Base-by-base conservation (phyloP, 345 rosid genomes). In the Populus ilicifolia region DNA sequence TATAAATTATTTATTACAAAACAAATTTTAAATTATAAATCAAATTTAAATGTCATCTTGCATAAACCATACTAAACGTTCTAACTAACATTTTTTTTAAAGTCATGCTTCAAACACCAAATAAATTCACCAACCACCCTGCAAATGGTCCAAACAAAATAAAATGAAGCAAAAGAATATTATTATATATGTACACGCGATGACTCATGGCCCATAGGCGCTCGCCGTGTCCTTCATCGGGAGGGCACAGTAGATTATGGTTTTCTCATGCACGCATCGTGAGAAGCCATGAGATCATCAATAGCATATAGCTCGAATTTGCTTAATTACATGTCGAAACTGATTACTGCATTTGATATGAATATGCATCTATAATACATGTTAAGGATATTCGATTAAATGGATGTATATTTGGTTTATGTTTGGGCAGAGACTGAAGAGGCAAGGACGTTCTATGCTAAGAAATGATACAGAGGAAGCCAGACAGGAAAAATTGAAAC, bases 391-490 rank as follows among this genome's bases (percentile, higher is more conserved):
- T 52, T 52, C 59, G 20, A 50, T 50, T 17, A 50, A 50, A 50
- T 50, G 56, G 56, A 50, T 52, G n/a, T 20, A 6, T 52, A 52
- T 52, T 65, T 29, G 12, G 27, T 25, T 62, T 10, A 38, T 41
- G 35, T 6, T 74, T 77, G 67, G 72, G 74, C 70, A 87, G 89
- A 82, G 65, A 46, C 21, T 46, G 44, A 76, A 79, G 67, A 71
- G 38, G 59, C 59, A 43, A 83, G 72, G 63, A 76, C 69, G 88
- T 43, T 82, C 70, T 6, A 71, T 83, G 85, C 18, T 74, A 17
- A 80, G 68, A 69, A 46, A 75, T 66, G 78, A 77, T 8, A 79
- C 73, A 61, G 92, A 82, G 65, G 87, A 33, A 33, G 35, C 35
- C 5, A 50, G 2, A 18, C 18, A 18, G 56, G 56, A 18, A 50